Percentiles rank a stretch among this genome's conserved stretches.
Conservation (phyloP, 495 filamentous ascomycete genomes). For the Cetradonia linearis region DNA sequence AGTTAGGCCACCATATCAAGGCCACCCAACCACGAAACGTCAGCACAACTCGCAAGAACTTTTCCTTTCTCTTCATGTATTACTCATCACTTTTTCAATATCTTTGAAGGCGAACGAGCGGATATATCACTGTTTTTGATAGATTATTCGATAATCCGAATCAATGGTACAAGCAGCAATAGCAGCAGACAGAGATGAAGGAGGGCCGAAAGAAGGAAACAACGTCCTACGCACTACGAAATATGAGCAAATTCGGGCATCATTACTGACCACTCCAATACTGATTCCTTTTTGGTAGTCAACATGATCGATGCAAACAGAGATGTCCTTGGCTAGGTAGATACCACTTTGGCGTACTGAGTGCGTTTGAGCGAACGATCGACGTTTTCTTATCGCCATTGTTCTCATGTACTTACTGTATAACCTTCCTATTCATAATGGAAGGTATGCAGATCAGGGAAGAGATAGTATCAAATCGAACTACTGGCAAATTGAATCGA, state of each 20-base stretch:
- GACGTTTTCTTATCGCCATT: neutral
- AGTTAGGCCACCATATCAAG: neutral
- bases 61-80: neutral
- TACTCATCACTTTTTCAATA: neutral
- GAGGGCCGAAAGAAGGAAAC: neutral
- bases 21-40: neutral
- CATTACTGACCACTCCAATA: too few relatives aligned
- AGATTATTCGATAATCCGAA: neutral
- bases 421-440: neutral
- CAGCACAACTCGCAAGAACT: neutral
- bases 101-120: slow-evolving; percentile 1
- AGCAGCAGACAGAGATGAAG: neutral
- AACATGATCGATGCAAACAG: neutral
- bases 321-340: slow-evolving; percentile 5
- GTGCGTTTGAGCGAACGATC: neutral
- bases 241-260: neutral
- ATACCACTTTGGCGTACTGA: slow-evolving; percentile 5
- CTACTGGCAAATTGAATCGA: neutral
- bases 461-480: neutral
- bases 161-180: neutral
- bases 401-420: neutral
- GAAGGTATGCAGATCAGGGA: neutral
- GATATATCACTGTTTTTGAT: neutral
- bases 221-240: neutral
- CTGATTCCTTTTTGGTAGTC: neutral